Evolutionary conservation across 768 basidiomycete species (phyloP), one percentile per base, ranked within the genome.

Genomic region (Nidularia pulvinata): DNA sequence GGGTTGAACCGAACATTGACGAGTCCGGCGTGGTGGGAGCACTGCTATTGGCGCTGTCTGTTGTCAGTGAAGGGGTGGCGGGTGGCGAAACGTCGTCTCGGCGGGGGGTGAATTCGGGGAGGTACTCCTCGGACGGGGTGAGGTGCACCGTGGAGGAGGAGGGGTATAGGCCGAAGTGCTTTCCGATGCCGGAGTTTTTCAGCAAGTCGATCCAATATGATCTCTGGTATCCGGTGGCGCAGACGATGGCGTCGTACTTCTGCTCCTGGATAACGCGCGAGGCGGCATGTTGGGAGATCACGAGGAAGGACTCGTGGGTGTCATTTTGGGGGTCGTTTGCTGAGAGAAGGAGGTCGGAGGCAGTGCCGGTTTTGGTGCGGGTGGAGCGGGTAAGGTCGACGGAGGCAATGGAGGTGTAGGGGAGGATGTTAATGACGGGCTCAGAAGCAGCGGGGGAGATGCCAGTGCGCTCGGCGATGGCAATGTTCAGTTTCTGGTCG

Each of bases 151-250:
- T 30, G 25, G 25, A 30, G 13, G 54, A 48, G 34, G 58, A 39
- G 30, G 54, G 49, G 33, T 60, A 54, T 30, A 77, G 59, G 33
- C 75, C 74, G 43, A 75, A 75, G 49, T 68, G 61, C 53, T 66
- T 64, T 25, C 68, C 74, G 52, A 80, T 56, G 42, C 63, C 64
- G 39, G 79, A 78, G 22, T 69, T 55, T 25, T 71, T 68, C 55
- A 81, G 61, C 34, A 81, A 62, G 30, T 70, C 61, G 46, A 76
- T 57, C 80, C 80, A 82, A 0, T 69, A 65, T n/a, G 71, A 66
- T 30, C 80, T 73, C 53, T 80, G 74, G 60, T 83, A 83, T 10
- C 81, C 82, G 9, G 82, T 83, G 2, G 79, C 81, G 61, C 77
- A 81, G 49, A 83, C 62, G 59, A 83, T 61, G 30, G 64, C 69